Base-by-base conservation (phyloP, 2,329 filamentous ascomycete species). In the Trichoderma sp. region DNA sequence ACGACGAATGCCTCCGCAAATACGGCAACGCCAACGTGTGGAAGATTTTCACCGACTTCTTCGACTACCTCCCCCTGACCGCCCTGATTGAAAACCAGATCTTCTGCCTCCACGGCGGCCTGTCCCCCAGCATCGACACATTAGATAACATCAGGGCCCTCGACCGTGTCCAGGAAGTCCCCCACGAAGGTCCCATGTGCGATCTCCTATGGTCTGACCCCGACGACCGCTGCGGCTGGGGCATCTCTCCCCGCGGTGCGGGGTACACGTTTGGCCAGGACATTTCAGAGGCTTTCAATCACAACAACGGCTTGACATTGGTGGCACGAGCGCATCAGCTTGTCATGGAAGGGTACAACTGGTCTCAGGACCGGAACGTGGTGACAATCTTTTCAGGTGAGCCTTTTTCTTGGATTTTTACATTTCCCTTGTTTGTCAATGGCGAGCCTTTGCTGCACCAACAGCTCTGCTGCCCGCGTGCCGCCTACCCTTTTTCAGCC, bases 271-370 rank as follows among this genome's bases (percentile, higher is more conserved):
- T 97, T 79, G 94, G 93, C 72, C 95, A 98, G 84, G 95, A 98
- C 81, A 98, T 98, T 78, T 97, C 94, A 43, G 95, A 99, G 85
- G 95, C 95, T 1, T 99, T 99, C 86, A 98, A 98, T 84, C 95
- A 98, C 82, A 98, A 98, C 88, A 99, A 99, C 79, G 95, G 95
- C 71, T 85, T 99, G 83, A 98, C 95, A 69, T 87, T 98, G 74
- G 97, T 99, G 80, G 96, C 96, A 73, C 89, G 96, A 83, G 96
- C 96, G 70, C 96, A 99, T 87, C 96, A 99, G 85, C 86, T 99
- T 81, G 96, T 99, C 73, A 99, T 98, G 95, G 96, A 99, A 83
- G 96, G 96, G 63, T 99, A 98, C 84, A 99, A 98, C 82, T 99
- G 96, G 96, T 98, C 95, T 75, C 96, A 98, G 83, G 96, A 98